Percentiles rank a stretch among this genome's conserved stretches.
These are phyloP conservation scores for Leptomonas pyrrhocoris DNA, from an alignment of 208 protist genomes.

Conservation along the genomic window DNA sequence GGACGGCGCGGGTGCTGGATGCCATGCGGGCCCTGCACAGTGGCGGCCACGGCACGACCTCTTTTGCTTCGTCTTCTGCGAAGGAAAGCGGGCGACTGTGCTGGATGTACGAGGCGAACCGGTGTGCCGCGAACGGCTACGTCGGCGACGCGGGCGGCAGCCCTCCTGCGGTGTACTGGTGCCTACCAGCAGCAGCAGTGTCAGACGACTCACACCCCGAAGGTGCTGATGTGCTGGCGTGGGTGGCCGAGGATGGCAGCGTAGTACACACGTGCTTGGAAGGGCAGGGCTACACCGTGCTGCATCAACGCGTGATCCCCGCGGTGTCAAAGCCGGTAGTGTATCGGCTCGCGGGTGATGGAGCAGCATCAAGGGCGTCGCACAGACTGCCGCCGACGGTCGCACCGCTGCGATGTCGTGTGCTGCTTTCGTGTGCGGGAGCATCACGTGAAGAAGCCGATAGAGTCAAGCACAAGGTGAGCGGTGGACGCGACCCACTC, in stretches of 20 bases:
- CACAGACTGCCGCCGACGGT: conserved; percentile 16
- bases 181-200: conserved; percentile 21
- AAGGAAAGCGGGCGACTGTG: conserved; percentile 25
- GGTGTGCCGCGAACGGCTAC: conserved; percentile 30
- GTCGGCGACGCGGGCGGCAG: conserved; percentile 42
- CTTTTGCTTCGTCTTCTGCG: background rate
- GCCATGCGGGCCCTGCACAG: conserved; percentile 27
- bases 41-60: background rate
- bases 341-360: conserved; percentile 15
- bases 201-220: background rate
- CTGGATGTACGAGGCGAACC: conserved; percentile 44
- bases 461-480: background rate
- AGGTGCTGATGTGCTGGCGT: conserved; percentile 42
- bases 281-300: conserved; percentile 50
- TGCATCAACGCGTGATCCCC: conserved; percentile 53
- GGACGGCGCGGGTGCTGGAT: conserved; percentile 21
- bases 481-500: background rate
- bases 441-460: background rate
- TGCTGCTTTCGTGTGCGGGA: background rate
- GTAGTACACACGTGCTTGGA: conserved; percentile 38
- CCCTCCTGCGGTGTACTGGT: conserved; percentile 77
- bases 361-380: conserved; percentile 1
- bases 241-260: conserved; percentile 78
- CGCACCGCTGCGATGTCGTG: conserved; percentile 22
- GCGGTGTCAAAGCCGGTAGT: conserved; percentile 39